Percentiles rank a stretch among this genome's conserved stretches.
These are phyloP conservation scores for Trichoderma reesei DNA, from an alignment of 495 filamentous ascomycete species.

Conservation along the genomic window DNA sequence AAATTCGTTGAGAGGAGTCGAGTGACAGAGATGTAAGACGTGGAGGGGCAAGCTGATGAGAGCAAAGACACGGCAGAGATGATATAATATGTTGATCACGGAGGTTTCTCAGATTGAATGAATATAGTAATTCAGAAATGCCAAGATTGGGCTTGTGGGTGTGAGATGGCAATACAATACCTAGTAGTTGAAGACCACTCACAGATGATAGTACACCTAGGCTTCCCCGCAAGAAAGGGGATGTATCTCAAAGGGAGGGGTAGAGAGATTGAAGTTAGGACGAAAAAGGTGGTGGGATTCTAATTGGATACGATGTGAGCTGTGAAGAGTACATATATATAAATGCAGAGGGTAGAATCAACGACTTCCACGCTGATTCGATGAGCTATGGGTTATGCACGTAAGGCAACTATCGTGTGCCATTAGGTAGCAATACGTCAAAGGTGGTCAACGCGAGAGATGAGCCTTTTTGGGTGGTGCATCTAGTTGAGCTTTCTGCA, in stretches of 20 bases:
- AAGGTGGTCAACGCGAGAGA: background rate
- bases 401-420: constrained; percentile 6
- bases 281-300: background rate
- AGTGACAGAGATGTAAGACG: too few relatives aligned
- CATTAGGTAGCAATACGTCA: constrained; percentile 5
- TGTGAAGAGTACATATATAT: too few relatives aligned
- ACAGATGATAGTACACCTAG: background rate
- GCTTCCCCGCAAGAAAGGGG: background rate
- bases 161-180: background rate
- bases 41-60: too few relatives aligned
- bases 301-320: too few relatives aligned
- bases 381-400: background rate
- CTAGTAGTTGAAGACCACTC: background rate
- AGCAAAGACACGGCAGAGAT: too few relatives aligned
- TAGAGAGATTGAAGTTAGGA: background rate
- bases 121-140: too few relatives aligned
- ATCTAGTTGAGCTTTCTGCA: background rate
- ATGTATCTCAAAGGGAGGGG: background rate
- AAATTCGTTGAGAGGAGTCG: background rate
- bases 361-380: too few relatives aligned
- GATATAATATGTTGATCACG: too few relatives aligned
- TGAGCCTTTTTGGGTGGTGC: too few relatives aligned
- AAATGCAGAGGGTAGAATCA: background rate
- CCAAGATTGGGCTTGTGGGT: background rate
- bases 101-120: too few relatives aligned